phyloP scores from a whole-genome alignment of 805 yeast genomes.

The Lipomyces yamanashiensis region DNA sequence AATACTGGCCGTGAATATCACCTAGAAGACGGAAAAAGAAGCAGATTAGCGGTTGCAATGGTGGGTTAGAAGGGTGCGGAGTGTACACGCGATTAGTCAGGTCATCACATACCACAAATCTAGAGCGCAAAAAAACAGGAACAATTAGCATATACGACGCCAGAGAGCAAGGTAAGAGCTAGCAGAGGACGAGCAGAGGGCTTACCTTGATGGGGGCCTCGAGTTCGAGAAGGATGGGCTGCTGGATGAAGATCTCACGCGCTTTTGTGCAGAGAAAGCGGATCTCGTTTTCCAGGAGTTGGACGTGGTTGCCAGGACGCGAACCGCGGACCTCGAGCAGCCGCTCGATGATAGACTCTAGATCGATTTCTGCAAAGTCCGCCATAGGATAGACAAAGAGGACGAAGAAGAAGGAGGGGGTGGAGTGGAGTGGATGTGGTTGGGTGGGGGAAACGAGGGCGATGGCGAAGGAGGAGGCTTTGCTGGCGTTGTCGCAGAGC shows the following conservation, averaged over 20 bases:
- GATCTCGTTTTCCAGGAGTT: constrained; percentile 90
- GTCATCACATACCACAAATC: constrained; percentile 32
- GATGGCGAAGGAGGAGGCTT: constrained; percentile 5
- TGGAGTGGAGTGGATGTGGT: constrained; percentile 6
- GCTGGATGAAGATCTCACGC: constrained; percentile 96
- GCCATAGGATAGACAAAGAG: constrained; percentile 19
- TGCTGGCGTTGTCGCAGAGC: not conserved
- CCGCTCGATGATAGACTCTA: constrained; percentile 96
- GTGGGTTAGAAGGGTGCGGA: not conserved
- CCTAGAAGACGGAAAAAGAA: constrained; percentile 54
- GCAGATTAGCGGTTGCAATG: not conserved
- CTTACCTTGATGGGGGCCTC: constrained; percentile 95
- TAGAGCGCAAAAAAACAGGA: constrained; percentile 1
- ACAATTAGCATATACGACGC: not conserved
- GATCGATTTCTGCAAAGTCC: constrained; percentile 74
- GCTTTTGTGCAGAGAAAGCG: constrained; percentile 96
- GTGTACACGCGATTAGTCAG: constrained; percentile 3
- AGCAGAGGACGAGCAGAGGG: constrained; percentile 27
- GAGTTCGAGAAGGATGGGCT: constrained; percentile 90
- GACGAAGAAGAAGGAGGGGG: constrained; percentile 4
- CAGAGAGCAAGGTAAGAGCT: not conserved
- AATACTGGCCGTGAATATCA: constrained; percentile 98
- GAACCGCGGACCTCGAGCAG: constrained; percentile 96
- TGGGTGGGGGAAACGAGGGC: constrained; percentile 1
- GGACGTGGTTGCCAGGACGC: constrained; percentile 97